Percentiles rank a stretch among this genome's conserved stretches.
phyloP scores from a whole-genome alignment of 2,329 filamentous ascomycete genomes.

The Metarhizium guizhouense region DNA sequence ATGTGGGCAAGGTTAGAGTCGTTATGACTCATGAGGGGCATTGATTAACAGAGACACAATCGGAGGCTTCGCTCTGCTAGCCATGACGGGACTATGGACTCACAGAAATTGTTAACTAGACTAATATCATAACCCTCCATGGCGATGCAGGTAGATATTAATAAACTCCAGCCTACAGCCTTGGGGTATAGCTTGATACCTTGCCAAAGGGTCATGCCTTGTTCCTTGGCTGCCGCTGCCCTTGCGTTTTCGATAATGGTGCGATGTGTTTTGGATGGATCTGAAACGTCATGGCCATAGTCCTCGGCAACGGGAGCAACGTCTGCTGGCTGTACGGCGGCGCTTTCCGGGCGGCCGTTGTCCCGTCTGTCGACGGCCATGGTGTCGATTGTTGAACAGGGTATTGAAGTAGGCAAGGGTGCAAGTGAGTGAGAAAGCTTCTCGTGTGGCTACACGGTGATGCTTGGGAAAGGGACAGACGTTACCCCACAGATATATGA shows the following conservation, averaged over 20 bases:
- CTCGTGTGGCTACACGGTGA: not conserved
- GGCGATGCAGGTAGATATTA: constrained; percentile 83
- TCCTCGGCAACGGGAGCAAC: constrained; percentile 7
- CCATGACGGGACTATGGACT: constrained; percentile 12
- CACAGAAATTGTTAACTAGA: constrained; percentile 73
- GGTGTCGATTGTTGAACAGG: not conserved
- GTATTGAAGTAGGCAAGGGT: not conserved
- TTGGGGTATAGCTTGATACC: constrained; percentile 79
- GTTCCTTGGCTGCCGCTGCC: constrained; percentile 50
- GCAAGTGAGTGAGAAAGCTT: not conserved
- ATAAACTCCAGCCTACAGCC: constrained; percentile 71
- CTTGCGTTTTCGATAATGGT: constrained; percentile 25
- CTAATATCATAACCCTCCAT: constrained; percentile 89
- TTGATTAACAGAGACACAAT: not conserved
- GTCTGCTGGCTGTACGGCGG: constrained; percentile 4
- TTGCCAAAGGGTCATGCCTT: constrained; percentile 63
- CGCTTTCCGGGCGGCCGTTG: not conserved
- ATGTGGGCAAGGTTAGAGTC: constrained; percentile 4
- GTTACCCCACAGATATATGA: too few relatives aligned
- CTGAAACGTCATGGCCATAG: constrained; percentile 9
- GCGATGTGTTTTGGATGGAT: constrained; percentile 17
- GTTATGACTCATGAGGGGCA: not conserved
- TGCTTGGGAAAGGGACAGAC: too few relatives aligned
- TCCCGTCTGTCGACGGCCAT: not conserved
- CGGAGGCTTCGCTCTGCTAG: not conserved